Conservation (phyloP, 768 basidiomycete genomes). For the Russula sp. region DNA sequence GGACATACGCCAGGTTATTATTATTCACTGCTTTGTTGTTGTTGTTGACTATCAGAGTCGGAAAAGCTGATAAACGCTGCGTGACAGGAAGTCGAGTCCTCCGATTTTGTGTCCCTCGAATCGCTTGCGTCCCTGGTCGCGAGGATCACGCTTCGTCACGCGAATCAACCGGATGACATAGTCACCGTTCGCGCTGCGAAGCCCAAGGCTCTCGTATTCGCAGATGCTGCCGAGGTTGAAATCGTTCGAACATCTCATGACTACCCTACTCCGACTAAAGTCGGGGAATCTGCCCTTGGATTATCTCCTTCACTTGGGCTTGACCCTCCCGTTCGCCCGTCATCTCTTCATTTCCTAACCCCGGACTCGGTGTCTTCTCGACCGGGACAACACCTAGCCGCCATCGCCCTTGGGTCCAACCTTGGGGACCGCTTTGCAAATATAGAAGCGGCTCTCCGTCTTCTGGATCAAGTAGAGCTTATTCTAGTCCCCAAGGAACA, state of each 20-base stretch:
- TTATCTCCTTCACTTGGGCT: constrained; percentile 1
- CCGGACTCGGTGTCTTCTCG: neutral
- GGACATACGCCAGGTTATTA: constrained; percentile 40
- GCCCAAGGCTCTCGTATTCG: constrained; percentile 66
- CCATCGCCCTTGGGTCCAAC: constrained; percentile 87
- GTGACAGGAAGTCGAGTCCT: constrained; percentile 31
- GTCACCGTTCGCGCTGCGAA: constrained; percentile 65
- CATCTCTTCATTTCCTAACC: neutral
- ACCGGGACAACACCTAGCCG: constrained; percentile 41
- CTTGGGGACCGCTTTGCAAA: constrained; percentile 83
- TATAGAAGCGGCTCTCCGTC: constrained; percentile 71
- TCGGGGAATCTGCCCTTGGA: constrained; percentile 13
- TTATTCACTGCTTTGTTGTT: constrained; percentile 19
- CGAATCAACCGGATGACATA: constrained; percentile 28
- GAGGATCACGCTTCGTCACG: constrained; percentile 46
- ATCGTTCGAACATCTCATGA: constrained; percentile 48
- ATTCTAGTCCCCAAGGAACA: constrained; percentile 34
- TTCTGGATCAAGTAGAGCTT: constrained; percentile 54
- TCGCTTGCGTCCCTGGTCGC: constrained; percentile 74
- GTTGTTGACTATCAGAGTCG: neutral
- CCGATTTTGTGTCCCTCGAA: constrained; percentile 64
- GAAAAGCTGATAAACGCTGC: neutral
- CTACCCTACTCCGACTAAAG: constrained; percentile 34
- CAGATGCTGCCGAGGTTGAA: constrained; percentile 60
- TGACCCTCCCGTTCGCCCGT: constrained; percentile 8